phyloP scores from a whole-genome alignment of 1,284 basidiomycete genomes.

The Malassezia psittaci region DNA sequence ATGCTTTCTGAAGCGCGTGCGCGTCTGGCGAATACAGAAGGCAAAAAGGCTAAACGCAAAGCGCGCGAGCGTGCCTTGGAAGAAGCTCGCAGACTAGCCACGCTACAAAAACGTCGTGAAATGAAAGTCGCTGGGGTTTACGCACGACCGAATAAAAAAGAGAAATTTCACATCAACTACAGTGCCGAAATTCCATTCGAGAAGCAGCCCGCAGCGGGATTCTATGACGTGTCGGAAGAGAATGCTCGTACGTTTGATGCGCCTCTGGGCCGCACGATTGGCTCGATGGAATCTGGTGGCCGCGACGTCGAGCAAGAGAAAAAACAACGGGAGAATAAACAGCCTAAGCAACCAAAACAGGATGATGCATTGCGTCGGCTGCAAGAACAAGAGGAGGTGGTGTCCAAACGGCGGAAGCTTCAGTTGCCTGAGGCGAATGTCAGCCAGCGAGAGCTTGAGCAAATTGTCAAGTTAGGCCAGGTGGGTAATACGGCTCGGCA shows the following conservation, averaged over 20 bases:
- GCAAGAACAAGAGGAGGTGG: conserved; percentile 92
- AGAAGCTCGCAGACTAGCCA: conserved; percentile 84
- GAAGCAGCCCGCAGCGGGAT: conserved; percentile 86
- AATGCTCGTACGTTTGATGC: conserved; percentile 75
- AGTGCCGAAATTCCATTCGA: conserved; percentile 98
- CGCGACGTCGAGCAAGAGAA: conserved; percentile 54
- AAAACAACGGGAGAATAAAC: conserved; percentile 57
- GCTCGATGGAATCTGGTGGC: conserved; percentile 57
- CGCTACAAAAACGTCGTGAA: conserved; percentile 94
- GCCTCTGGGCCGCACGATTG: conserved; percentile 78
- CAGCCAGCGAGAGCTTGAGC: conserved; percentile 87
- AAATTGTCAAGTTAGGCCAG: conserved; percentile 96
- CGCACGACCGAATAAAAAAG: conserved; percentile 64
- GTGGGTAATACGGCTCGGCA: conserved; percentile 78
- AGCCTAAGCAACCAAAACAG: conserved; percentile 56
- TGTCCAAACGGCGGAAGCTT: conserved; percentile 75
- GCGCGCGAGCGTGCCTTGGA: conserved; percentile 74
- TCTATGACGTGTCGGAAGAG: conserved; percentile 94
- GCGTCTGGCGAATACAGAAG: conserved; percentile 94
- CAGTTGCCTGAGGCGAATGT: conserved; percentile 83
- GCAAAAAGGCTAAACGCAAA: conserved; percentile 98
- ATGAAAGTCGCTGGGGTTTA: conserved; percentile 95
- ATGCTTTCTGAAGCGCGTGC: conserved; percentile 98
- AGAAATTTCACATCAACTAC: conserved; percentile 94
- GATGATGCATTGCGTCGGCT: conserved; percentile 95